A percentile compares a stretch with the other conserved stretches of the same genome.
phyloP scores from a whole-genome alignment of 1,284 basidiomycete genomes.

The Ustilago crameri region DNA sequence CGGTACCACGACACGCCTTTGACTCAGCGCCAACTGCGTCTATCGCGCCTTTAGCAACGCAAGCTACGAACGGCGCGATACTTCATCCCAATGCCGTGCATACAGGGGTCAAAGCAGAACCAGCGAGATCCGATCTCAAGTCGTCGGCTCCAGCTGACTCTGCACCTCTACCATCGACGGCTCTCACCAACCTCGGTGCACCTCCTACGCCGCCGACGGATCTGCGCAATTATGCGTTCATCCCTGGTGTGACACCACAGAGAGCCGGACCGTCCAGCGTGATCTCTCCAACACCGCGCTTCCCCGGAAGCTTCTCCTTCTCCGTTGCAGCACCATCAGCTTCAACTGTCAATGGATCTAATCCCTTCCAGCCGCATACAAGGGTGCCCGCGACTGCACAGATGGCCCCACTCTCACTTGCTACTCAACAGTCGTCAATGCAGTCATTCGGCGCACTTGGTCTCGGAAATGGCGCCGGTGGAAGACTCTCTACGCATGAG shows the following conservation, averaged over 20 bases:
- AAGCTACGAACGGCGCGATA: neutral
- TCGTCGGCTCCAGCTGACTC: neutral
- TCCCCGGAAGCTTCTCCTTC: conserved; percentile 36
- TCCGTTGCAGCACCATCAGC: conserved; percentile 13
- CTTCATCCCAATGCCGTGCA: neutral
- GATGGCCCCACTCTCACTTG: conserved; percentile 26
- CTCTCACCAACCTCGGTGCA: conserved; percentile 4
- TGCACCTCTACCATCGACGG: neutral
- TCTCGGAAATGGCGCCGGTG: neutral
- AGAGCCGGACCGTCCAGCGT: conserved; percentile 12
- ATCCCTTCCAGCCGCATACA: conserved; percentile 12
- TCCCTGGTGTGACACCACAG: conserved; percentile 30
- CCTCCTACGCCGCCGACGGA: conserved; percentile 31
- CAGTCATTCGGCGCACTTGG: neutral
- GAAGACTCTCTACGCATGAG: conserved; percentile 8
- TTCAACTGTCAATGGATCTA: neutral
- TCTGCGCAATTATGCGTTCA: conserved; percentile 39
- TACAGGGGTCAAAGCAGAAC: conserved; percentile 11
- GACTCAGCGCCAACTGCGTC: neutral
- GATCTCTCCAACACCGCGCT: conserved; percentile 31
- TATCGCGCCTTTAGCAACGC: neutral
- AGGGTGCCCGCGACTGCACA: conserved; percentile 20
- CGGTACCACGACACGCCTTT: conserved; percentile 28
- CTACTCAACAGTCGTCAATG: conserved; percentile 1
- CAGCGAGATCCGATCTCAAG: neutral